These are phyloP conservation scores for Rutstroemia sydowiana DNA, from an alignment of 2,329 filamentous ascomycete genomes.

Conservation along the genomic window DNA sequence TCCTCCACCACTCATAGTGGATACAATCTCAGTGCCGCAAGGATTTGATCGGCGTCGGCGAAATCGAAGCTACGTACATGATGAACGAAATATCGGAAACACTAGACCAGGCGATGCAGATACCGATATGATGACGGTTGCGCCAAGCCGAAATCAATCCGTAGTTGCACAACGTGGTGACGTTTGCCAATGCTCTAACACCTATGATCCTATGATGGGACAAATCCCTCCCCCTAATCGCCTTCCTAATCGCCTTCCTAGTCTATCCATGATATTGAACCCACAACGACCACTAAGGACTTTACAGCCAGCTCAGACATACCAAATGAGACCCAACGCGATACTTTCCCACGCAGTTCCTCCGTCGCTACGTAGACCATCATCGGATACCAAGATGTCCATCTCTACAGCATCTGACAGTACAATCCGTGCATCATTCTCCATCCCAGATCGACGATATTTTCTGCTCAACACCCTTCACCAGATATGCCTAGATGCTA, in stretches of 20 bases:
- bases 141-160: conserved; percentile 1
- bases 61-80: too few relatives aligned
- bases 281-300: neutral
- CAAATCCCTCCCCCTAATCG: neutral
- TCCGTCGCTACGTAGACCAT: neutral
- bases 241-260: neutral
- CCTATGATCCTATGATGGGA: neutral
- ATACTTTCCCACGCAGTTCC: neutral
- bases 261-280: conserved; percentile 6
- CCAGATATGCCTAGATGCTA: conserved; percentile 16
- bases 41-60: too few relatives aligned
- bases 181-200: conserved; percentile 1
- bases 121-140: conserved; percentile 3
- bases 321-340: neutral
- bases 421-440: conserved; percentile 4
- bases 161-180: neutral
- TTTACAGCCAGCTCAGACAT: neutral
- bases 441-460: conserved; percentile 11
- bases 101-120: neutral
- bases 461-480: conserved; percentile 17
- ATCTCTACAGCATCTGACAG: conserved; percentile 9
- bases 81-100: too few relatives aligned
- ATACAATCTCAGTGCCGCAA: too few relatives aligned
- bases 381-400: neutral
- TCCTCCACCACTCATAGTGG: too few relatives aligned